Evolutionary conservation across 108 stramenopile genomes (phyloP), one percentile per base, ranked within the genome.

Genomic region (Stephanodiscus triporus): DNA sequence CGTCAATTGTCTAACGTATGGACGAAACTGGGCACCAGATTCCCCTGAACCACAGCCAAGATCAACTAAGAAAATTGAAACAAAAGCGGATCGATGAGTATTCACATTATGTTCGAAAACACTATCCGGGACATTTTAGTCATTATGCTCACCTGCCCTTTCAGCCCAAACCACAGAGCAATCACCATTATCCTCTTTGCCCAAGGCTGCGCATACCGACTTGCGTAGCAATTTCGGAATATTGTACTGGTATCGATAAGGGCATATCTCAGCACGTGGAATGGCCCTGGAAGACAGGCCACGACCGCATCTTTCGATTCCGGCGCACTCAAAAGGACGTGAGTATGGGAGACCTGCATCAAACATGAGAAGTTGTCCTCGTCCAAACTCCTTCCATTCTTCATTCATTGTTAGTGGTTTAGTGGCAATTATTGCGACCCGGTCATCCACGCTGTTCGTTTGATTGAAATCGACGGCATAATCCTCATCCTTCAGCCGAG

Each of bases 371-470:
- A 92, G 68, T 66, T 95, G 89, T 9, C 90, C 91, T 23, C 85
- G 72, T 58, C 82, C 67, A 57, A 95, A 81, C 66, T 93, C 91
- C n/a, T 71, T 84, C 91, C 91, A 92, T 22, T 85, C 82, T 54
- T 86, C 88, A 64, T 92, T 83, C 19, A 73, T 63, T 0, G 94
- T 95, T 43, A 97, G 57, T 37, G 96, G 96, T 61, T 89, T 89
- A 24, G 95, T 95, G 6, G 96, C 88, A 70, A 97, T 95, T 10
- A 97, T 89, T 7, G 94, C 91, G 6, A 95, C 94, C 37, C 92
- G 88, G 70, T 95, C 95, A 40, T 78, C 67, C 7, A 70, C 80
- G 0, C 61, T 54, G 0, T 87, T 91, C 19, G 86, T 84, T 42
- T 74, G 67, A 47, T 48, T 70, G 57, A 91, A 91, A 59, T 91